Percentiles rank a stretch among this genome's conserved stretches.
These are phyloP conservation scores for Fusarium sp. DNA, from an alignment of 2,329 filamentous ascomycete species.

Conservation along the genomic window DNA sequence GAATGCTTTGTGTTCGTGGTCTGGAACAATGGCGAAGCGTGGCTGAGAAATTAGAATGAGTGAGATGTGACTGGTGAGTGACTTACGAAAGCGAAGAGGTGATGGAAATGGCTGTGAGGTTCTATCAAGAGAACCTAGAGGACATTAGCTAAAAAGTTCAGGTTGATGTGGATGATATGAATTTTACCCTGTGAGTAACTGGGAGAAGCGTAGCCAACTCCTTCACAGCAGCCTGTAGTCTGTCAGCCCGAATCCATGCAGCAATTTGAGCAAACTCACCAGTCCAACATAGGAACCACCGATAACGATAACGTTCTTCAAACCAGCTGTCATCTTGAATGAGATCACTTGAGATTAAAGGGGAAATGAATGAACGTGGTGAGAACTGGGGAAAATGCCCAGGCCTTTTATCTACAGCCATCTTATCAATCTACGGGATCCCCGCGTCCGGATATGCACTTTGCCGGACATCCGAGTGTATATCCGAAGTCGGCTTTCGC, in stretches of 20 bases:
- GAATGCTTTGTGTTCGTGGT: slow-evolving; percentile 62
- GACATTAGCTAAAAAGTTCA: background rate
- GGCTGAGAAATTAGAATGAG: slow-evolving; percentile 48
- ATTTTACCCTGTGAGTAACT: slow-evolving; percentile 40
- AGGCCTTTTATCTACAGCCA: slow-evolving; percentile 10
- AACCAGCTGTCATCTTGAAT: slow-evolving; percentile 31
- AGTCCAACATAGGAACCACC: slow-evolving; percentile 49
- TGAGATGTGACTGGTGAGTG: accelerated
- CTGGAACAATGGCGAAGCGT: slow-evolving; percentile 59
- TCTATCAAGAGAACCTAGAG: slow-evolving; percentile 61
- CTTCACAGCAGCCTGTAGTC: slow-evolving; percentile 43
- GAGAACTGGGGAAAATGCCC: background rate
- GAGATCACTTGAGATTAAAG: background rate
- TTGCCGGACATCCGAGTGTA: slow-evolving; percentile 30
- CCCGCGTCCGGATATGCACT: slow-evolving; percentile 23
- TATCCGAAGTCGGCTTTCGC: slow-evolving; percentile 25
- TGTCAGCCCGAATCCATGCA: background rate
- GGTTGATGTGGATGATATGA: accelerated
- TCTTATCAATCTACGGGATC: slow-evolving; percentile 35
- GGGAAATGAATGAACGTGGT: background rate
- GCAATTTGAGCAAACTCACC: slow-evolving; percentile 15
- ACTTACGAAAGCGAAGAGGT: slow-evolving; percentile 59
- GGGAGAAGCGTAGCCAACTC: slow-evolving; percentile 41
- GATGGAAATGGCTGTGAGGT: slow-evolving; percentile 65
- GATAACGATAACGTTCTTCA: slow-evolving; percentile 48